Base-by-base conservation (phyloP, 768 basidiomycete species). In the Termitomyces sp. region DNA sequence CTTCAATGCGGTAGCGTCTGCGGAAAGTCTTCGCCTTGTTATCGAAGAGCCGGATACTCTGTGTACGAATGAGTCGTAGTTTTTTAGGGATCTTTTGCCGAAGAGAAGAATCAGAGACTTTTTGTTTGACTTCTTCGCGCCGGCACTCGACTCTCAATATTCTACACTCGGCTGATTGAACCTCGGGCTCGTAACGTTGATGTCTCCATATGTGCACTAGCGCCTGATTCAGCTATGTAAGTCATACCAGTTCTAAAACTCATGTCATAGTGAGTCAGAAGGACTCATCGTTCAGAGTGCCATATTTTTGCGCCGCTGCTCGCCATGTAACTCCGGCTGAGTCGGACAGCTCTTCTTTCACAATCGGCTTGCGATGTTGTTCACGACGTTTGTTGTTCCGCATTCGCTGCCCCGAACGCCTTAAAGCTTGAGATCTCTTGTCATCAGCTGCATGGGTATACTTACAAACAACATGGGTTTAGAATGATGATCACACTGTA, bases 281-380 rank as follows among this genome's bases (percentile, higher is more conserved):
- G 6, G n/a, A 51, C 12, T 41, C 50, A 51, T 30, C 38, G 11
- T 51, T 41, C 11, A 30, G 10, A 50, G 37, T 26, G 49, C 35
- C 49, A 50, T 26, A 26, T 23, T 23, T 28, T 41, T 19, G 50
- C 50, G 38, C 50, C 50, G 50, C 50, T 51, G 50, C 50, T 51
- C 50, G 50, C 50, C 38, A 40, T 51, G 38, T 38, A 28, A 50
- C 19, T 37, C 38, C 50, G 50, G 21, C 50, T 38, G 50, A 28
- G 17, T 51, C 50, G 50, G 38, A 51, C 37, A 6, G 12, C 17
- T 26, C 50, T 51, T 50, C 38, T 50, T 38, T 50, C 50, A 50
- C 26, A 26, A 50, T 50, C 26, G 40, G 17, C 37, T 11, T 21
- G 8, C 10, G 35, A 33, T 17, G 33, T 21, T 35, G 33, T 21